A percentile compares a stretch with the other conserved stretches of the same genome.
phyloP scores from a whole-genome alignment of 441 rosid species.

The Pelargonium exstipulatum region DNA sequence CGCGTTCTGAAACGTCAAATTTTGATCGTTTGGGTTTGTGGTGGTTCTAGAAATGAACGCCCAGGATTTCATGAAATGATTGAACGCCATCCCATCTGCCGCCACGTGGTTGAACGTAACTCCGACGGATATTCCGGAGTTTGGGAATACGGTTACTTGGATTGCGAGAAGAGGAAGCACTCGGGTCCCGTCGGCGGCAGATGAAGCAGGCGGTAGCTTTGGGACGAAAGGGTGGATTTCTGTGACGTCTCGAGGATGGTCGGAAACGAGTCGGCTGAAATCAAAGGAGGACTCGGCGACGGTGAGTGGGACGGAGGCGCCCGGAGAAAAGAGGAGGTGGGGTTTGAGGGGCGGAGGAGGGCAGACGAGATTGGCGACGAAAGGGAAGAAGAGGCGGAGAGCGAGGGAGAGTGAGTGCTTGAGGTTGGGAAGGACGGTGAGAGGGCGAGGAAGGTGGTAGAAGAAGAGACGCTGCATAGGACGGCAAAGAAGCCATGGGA shows the following conservation, averaged over 20 bases:
- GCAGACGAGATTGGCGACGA: conserved; percentile 27
- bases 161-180: conserved; percentile 28
- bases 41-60: conserved; percentile 27
- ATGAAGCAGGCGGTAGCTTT: conserved; percentile 6
- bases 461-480: conserved; percentile 39
- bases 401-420: conserved; percentile 47
- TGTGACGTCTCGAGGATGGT: conserved; percentile 17
- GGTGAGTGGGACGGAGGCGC: conserved; percentile 25
- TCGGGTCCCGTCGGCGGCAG: neutral
- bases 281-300: conserved; percentile 28
- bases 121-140: conserved; percentile 43
- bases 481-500: conserved; percentile 39
- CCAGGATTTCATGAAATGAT: conserved; percentile 56
- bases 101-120: conserved; percentile 32
- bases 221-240: conserved; percentile 30
- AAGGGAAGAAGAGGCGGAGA: conserved; percentile 49
- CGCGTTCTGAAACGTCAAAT: neutral
- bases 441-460: conserved; percentile 29
- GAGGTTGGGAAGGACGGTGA: conserved; percentile 28
- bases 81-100: conserved; percentile 42
- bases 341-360: conserved; percentile 35
- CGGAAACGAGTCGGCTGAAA: conserved; percentile 19
- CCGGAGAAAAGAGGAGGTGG: conserved; percentile 19
- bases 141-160: conserved; percentile 47
- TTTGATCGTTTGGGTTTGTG: neutral